Conservation (phyloP, 2,329 filamentous ascomycete species). For the Plenodomus lindquistii region DNA sequence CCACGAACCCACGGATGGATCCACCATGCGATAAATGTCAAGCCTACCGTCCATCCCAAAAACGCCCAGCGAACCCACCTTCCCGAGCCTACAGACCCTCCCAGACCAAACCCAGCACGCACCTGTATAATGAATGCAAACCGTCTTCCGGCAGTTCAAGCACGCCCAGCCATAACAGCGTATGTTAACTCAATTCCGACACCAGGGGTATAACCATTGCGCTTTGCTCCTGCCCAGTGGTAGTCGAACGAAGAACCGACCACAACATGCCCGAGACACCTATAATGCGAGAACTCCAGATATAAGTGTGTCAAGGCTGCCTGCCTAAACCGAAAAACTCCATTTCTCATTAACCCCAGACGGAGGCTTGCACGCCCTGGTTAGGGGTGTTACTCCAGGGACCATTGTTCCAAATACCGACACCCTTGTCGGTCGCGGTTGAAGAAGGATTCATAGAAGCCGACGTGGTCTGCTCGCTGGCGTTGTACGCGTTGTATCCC, state of each 20-base stretch:
- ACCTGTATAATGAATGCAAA: not conserved
- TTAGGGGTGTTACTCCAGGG: constrained; percentile 75
- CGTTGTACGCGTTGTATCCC: constrained; percentile 65
- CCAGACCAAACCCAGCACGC: not conserved
- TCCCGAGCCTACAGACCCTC: not conserved
- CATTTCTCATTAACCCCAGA: constrained; percentile 73
- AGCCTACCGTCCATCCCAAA: not conserved
- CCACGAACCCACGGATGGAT: too few species aligned
- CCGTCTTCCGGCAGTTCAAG: not conserved
- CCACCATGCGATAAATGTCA: constrained; percentile 11
- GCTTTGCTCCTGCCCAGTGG: not conserved
- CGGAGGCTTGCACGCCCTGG: constrained; percentile 85
- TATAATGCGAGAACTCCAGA: constrained; percentile 50
- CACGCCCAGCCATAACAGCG: constrained; percentile 27
- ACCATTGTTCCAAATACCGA: constrained; percentile 71
- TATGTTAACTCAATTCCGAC: constrained; percentile 7
- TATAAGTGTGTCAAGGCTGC: constrained; percentile 42
- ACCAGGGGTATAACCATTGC: not conserved
- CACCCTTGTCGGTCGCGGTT: constrained; percentile 49
- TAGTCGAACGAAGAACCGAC: not conserved
- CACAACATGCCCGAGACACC: constrained; percentile 47
- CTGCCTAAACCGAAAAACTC: constrained; percentile 33
- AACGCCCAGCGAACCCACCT: not conserved
- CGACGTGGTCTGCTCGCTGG: constrained; percentile 60
- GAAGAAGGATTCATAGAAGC: constrained; percentile 62